These are phyloP conservation scores for Chalaropsis ovoidea DNA, from an alignment of 2,329 filamentous ascomycete species.

Conservation along the genomic window DNA sequence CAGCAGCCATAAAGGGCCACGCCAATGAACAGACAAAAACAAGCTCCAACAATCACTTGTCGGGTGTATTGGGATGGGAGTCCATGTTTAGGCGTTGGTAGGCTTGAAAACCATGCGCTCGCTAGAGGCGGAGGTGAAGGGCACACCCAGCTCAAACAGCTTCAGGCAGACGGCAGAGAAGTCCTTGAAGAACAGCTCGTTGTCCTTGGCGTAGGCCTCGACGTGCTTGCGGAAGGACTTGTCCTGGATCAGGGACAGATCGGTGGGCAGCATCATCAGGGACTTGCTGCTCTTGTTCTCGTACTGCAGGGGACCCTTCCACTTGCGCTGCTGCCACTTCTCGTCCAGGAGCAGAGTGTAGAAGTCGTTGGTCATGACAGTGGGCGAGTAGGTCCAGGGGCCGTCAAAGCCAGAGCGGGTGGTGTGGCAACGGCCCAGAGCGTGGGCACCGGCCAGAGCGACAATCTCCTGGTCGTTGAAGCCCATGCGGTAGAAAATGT, in stretches of 20 bases:
- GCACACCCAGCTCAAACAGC: conserved; percentile 90
- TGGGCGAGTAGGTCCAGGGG: conserved; percentile 87
- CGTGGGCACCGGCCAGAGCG: conserved; percentile 74
- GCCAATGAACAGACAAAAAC: conserved; percentile 5
- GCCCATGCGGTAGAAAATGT: conserved; percentile 93
- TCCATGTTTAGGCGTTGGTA: conserved; percentile 28
- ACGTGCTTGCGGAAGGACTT: conserved; percentile 73
- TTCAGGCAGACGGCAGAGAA: conserved; percentile 69
- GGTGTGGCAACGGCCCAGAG: conserved; percentile 78
- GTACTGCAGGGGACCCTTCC: conserved; percentile 81
- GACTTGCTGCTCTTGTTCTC: conserved; percentile 79
- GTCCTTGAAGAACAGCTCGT: conserved; percentile 85
- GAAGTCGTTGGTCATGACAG: conserved; percentile 88
- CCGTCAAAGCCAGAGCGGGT: conserved; percentile 82
- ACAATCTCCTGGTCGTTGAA: conserved; percentile 97
- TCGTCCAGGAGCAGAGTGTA: conserved; percentile 78
- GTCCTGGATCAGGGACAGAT: conserved; percentile 79
- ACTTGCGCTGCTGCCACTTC: conserved; percentile 88
- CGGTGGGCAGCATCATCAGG: conserved; percentile 95
- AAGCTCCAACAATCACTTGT: background rate
- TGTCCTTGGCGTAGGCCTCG: conserved; percentile 83
- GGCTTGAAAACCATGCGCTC: conserved; percentile 55
- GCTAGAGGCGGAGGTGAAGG: conserved; percentile 57
- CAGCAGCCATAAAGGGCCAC: background rate
- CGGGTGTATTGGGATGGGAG: background rate